phyloP scores from a whole-genome alignment of 2,329 filamentous ascomycete genomes.

The Aspergillus texensis region DNA sequence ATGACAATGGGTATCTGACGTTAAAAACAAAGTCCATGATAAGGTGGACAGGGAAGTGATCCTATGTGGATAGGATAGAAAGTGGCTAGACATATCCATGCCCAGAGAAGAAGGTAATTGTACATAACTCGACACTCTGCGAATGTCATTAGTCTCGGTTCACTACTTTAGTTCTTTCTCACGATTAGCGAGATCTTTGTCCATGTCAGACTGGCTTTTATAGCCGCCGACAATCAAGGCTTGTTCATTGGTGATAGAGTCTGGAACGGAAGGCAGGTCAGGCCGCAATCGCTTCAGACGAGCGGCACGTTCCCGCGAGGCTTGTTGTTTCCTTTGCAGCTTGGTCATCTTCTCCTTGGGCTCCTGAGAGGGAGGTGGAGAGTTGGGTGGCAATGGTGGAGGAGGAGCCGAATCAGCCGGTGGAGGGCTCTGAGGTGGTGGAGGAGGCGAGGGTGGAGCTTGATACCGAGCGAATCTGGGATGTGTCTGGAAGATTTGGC shows the following conservation, averaged over 20 bases:
- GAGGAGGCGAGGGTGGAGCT: conserved; percentile 28
- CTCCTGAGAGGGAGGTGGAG: conserved; percentile 21
- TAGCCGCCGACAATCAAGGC: conserved; percentile 37
- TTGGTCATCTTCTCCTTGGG: conserved; percentile 28
- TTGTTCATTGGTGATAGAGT: conserved; percentile 31
- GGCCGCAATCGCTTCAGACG: conserved; percentile 34
- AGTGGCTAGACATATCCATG: neutral
- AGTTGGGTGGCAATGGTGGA: conserved; percentile 26
- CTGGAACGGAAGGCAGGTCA: conserved; percentile 30
- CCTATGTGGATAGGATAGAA: neutral
- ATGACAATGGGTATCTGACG: conserved; percentile 26
- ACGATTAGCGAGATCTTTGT: conserved; percentile 30
- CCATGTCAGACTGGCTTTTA: conserved; percentile 34
- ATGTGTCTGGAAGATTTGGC: conserved; percentile 52
- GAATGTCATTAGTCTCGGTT: conserved; percentile 6
- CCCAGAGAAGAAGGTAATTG: neutral
- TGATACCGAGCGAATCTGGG: conserved; percentile 37
- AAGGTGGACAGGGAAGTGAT: conserved; percentile 2
- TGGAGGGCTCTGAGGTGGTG: conserved; percentile 26
- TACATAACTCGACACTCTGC: neutral
- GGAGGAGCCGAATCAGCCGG: conserved; percentile 22
- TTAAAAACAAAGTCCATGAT: conserved; percentile 15
- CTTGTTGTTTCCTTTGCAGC: conserved; percentile 29
- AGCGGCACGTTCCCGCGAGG: conserved; percentile 32
- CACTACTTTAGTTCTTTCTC: conserved; percentile 23